A percentile compares a stretch with the other conserved stretches of the same genome.
These are phyloP conservation scores for Colletotrichum caudatum DNA, from an alignment of 2,329 filamentous ascomycete species.

Conservation along the genomic window DNA sequence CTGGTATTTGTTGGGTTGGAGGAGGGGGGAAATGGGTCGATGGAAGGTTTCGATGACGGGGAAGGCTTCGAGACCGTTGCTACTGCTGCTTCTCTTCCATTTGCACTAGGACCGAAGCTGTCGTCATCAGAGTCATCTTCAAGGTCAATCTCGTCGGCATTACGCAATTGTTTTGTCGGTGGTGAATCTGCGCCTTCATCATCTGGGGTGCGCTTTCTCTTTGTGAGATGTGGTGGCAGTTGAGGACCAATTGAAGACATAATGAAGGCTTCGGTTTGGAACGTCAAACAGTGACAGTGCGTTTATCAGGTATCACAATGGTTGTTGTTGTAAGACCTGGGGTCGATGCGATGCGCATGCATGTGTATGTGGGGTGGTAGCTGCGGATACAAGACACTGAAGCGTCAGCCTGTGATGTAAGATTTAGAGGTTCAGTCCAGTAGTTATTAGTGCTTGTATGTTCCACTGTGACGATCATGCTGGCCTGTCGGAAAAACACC, in stretches of 20 bases:
- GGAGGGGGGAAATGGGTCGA: constrained; percentile 46
- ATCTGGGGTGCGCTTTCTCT: constrained; percentile 69
- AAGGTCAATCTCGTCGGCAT: constrained; percentile 62
- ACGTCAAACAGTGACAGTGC: not conserved
- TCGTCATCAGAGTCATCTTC: constrained; percentile 58
- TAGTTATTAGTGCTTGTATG: constrained; percentile 1
- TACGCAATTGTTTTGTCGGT: constrained; percentile 64
- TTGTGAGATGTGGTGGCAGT: constrained; percentile 74
- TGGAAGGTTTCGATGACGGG: constrained; percentile 41
- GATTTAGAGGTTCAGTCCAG: not conserved
- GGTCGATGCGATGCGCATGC: constrained; percentile 7
- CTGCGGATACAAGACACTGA: constrained; percentile 5
- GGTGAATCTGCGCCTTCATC: constrained; percentile 56
- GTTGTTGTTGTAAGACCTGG: not conserved
- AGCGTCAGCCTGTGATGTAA: constrained; percentile 28
- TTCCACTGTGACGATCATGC: not conserved
- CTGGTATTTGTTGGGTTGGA: constrained; percentile 50
- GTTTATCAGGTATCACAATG: not conserved
- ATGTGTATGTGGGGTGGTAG: constrained; percentile 25
- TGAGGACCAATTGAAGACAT: constrained; percentile 80
- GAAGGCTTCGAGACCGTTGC: constrained; percentile 23
- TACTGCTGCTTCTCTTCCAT: constrained; percentile 20
- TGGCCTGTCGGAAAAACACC: constrained; percentile 34
- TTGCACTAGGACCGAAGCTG: constrained; percentile 55
- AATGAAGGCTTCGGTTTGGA: constrained; percentile 44